These are phyloP conservation scores for Fonsecaea pedrosoi DNA, from an alignment of 2,329 filamentous ascomycete species.

Conservation along the genomic window DNA sequence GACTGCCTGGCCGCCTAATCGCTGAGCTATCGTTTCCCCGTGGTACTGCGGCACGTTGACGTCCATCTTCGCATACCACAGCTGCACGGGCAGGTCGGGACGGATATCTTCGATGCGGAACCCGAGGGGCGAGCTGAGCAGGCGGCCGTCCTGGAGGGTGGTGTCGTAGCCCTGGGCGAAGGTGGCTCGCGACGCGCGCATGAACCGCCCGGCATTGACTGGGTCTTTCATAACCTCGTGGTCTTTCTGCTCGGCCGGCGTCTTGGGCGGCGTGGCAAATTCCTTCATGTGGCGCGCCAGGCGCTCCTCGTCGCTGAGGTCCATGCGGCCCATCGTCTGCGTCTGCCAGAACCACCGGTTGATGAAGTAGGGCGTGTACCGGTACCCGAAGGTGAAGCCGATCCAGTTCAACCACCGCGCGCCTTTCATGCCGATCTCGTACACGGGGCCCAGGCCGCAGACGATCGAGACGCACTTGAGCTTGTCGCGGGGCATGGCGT, in stretches of 20 bases:
- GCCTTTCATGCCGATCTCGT: constrained; percentile 47
- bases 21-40: constrained; percentile 43
- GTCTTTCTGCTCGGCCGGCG: constrained; percentile 40
- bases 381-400: constrained; percentile 45
- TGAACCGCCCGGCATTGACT: constrained; percentile 37
- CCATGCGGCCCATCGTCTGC: constrained; percentile 41
- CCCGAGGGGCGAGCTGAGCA: constrained; percentile 43
- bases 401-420: constrained; percentile 40
- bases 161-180: constrained; percentile 45
- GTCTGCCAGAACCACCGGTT: constrained; percentile 42
- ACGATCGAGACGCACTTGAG: constrained; percentile 22
- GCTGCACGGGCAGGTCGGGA: constrained; percentile 45
- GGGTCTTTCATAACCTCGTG: constrained; percentile 37
- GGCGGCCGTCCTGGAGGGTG: constrained; percentile 43
- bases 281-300: constrained; percentile 37
- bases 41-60: constrained; percentile 45
- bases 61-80: constrained; percentile 50
- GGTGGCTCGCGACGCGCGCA: constrained; percentile 40
- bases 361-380: constrained; percentile 37
- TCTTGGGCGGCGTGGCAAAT: constrained; percentile 2
- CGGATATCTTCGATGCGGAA: constrained; percentile 48
- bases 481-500: constrained; percentile 43
- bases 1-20: constrained; percentile 44
- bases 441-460: constrained; percentile 42
- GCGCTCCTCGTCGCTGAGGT: constrained; percentile 46